These are phyloP conservation scores for Phytophthora fragariae DNA, from an alignment of 352 stramenopile genomes.

Conservation along the genomic window DNA sequence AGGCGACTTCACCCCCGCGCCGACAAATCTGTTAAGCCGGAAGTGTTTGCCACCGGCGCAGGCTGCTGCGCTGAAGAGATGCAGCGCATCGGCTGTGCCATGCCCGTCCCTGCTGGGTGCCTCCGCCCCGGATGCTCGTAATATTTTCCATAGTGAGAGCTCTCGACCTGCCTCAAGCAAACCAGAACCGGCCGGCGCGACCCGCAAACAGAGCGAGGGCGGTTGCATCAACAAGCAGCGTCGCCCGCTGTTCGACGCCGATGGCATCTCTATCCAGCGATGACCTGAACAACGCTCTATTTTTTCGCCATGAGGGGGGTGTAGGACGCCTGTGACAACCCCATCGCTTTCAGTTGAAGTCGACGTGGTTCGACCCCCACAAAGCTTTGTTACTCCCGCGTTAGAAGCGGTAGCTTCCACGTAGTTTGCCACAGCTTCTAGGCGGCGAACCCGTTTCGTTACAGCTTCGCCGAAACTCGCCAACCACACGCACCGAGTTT, in stretches of 20 bases:
- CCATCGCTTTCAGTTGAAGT: not conserved
- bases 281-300: slow-evolving; percentile 22
- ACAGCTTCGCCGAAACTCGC: not conserved
- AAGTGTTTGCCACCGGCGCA: slow-evolving; percentile 18
- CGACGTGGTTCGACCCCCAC: not conserved
- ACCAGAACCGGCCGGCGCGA: not conserved
- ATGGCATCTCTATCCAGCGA: slow-evolving; percentile 26
- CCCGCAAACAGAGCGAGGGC: slow-evolving; percentile 20
- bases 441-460: slow-evolving; percentile 12
- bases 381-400: not conserved
- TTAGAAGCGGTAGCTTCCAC: not conserved
- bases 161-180: not conserved
- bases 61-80: slow-evolving; percentile 13
- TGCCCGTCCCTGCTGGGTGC: not conserved
- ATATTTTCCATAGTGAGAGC: slow-evolving; percentile 15
- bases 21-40: slow-evolving; percentile 18
- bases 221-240: slow-evolving; percentile 25
- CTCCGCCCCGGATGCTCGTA: slow-evolving; percentile 5
- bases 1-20: not conserved
- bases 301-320: slow-evolving; percentile 14
- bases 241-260: slow-evolving; percentile 14
- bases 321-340: not conserved
- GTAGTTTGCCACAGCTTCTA: not conserved
- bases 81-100: not conserved
- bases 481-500: slow-evolving; percentile 1